A percentile compares a stretch with the other conserved stretches of the same genome.
Evolutionary conservation across 2,329 filamentous ascomycete genomes (phyloP).

Genomic region (Apiospora kogelbergensis): DNA sequence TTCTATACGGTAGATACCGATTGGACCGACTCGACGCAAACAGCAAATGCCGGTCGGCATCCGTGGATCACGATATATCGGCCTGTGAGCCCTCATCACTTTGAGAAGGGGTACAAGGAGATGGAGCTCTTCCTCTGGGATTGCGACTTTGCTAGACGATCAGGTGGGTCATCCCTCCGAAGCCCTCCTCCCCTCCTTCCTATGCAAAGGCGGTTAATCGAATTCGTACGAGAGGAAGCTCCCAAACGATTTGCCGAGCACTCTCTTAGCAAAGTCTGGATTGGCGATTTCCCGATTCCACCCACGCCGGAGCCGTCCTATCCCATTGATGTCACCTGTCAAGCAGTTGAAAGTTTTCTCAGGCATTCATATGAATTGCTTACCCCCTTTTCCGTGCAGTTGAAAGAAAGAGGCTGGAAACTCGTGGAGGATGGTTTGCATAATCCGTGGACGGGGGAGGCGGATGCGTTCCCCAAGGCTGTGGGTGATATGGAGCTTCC

Average conservation of each 20-base stretch:
- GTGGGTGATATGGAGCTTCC: slow-evolving; percentile 24
- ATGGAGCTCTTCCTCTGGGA: slow-evolving; percentile 60
- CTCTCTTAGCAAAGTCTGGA: slow-evolving; percentile 44
- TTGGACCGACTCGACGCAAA: slow-evolving; percentile 30
- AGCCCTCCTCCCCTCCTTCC: slow-evolving; percentile 32
- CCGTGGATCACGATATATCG: slow-evolving; percentile 54
- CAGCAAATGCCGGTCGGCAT: slow-evolving; percentile 31
- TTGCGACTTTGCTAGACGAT: slow-evolving; percentile 28
- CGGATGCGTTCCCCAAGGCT: slow-evolving; percentile 21
- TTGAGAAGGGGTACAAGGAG: slow-evolving; percentile 23
- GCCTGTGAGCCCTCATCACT: slow-evolving; percentile 37
- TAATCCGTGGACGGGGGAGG: neutral
- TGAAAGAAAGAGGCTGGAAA: slow-evolving; percentile 40
- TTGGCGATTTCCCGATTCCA: slow-evolving; percentile 30
- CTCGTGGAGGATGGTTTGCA: slow-evolving; percentile 22
- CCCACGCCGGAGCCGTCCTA: slow-evolving; percentile 25
- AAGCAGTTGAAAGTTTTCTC: slow-evolving; percentile 35
- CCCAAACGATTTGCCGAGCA: slow-evolving; percentile 30
- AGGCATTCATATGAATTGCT: slow-evolving; percentile 33
- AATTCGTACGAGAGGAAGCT: slow-evolving; percentile 32
- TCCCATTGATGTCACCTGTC: slow-evolving; percentile 43
- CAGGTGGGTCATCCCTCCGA: slow-evolving; percentile 14
- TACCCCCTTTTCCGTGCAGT: slow-evolving; percentile 29
- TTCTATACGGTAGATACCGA: slow-evolving; percentile 49
- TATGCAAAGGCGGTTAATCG: slow-evolving; percentile 47